Conservation (phyloP, 2,329 filamentous ascomycete genomes). For the Trichophyton benhamiae region DNA sequence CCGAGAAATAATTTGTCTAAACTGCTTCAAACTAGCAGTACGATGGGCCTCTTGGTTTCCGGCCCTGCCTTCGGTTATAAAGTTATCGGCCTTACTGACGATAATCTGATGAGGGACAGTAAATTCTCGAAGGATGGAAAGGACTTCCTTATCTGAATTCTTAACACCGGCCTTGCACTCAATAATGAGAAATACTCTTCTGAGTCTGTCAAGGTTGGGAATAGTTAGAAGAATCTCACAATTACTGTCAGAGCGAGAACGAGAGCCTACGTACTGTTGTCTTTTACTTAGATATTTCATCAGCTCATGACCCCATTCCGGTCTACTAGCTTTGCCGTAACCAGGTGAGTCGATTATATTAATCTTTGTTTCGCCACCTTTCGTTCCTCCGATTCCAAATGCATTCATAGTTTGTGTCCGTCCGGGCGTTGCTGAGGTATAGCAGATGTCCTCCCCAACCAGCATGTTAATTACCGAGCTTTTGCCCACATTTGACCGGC, state of each 20-base stretch:
- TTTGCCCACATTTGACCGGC: constrained; percentile 60
- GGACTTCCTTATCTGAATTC: constrained; percentile 44
- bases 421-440: constrained; percentile 48
- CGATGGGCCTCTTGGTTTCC: constrained; percentile 15
- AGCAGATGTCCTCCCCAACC: constrained; percentile 40
- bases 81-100: constrained; percentile 52
- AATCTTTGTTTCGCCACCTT: constrained; percentile 34
- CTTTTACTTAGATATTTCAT: constrained; percentile 54
- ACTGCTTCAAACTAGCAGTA: constrained; percentile 18
- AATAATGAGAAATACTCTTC: constrained; percentile 52
- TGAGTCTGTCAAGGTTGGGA: constrained; percentile 30
- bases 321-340: constrained; percentile 51
- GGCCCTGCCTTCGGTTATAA: constrained; percentile 27
- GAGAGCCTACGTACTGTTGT: constrained; percentile 39
- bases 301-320: constrained; percentile 54
- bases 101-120: constrained; percentile 53
- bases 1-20: constrained; percentile 17
- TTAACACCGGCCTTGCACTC: constrained; percentile 54
- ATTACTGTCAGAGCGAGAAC: not conserved
- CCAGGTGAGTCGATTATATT: constrained; percentile 60
- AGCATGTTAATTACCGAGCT: constrained; percentile 54
- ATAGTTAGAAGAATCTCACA: not conserved
- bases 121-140: constrained; percentile 44
- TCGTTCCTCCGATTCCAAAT: constrained; percentile 46
- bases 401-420: constrained; percentile 55